A percentile compares a stretch with the other conserved stretches of the same genome.
Evolutionary conservation across 768 basidiomycete genomes (phyloP).

Genomic region (Tulasnella sp.): DNA sequence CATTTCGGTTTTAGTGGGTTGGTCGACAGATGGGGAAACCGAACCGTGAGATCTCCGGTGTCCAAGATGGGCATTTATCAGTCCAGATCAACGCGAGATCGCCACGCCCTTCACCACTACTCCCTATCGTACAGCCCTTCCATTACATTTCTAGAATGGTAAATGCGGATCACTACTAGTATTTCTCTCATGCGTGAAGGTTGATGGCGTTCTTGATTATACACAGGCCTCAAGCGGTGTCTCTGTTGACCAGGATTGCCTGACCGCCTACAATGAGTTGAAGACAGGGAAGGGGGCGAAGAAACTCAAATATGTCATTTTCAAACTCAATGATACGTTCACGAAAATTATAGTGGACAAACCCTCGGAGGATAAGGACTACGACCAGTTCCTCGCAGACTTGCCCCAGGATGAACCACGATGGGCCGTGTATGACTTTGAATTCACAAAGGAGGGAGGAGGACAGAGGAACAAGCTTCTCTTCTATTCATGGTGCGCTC

Average conservation of each 20-base stretch:
- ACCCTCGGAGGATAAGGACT: constrained; percentile 54
- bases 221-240: constrained; percentile 52
- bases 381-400: constrained; percentile 72
- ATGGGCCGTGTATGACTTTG: constrained; percentile 94
- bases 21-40: constrained; percentile 12
- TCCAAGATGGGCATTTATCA: constrained; percentile 22
- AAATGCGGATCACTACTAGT: too few relatives aligned
- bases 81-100: constrained; percentile 26
- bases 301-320: constrained; percentile 84
- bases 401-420: constrained; percentile 76
- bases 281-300: constrained; percentile 78
- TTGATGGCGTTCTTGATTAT: neutral
- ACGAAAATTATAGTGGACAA: constrained; percentile 82
- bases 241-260: constrained; percentile 59
- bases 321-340: constrained; percentile 59
- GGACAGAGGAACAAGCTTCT: constrained; percentile 85
- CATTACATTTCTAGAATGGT: constrained; percentile 22
- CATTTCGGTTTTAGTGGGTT: constrained; percentile 9
- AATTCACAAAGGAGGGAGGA: constrained; percentile 71
- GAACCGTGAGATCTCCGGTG: constrained; percentile 17
- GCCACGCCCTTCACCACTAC: neutral
- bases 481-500: constrained; percentile 82
- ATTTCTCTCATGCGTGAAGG: neutral
- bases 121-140: neutral
- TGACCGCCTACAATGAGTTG: constrained; percentile 63